A percentile compares a stretch with the other conserved stretches of the same genome.
Conservation (phyloP, 2,329 filamentous ascomycete species). For the Alternaria viburni region DNA sequence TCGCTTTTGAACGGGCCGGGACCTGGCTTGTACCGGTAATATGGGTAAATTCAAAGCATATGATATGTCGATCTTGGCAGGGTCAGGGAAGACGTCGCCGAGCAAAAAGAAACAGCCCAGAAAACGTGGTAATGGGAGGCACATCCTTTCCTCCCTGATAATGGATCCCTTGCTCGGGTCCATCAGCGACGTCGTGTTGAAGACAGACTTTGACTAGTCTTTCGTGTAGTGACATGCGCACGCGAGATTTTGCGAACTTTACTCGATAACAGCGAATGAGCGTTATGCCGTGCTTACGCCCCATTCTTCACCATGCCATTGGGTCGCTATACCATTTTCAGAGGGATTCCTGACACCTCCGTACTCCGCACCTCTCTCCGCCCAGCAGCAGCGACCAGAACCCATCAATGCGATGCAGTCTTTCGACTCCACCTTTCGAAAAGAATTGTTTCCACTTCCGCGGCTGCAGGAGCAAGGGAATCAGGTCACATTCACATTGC, state of each 20-base stretch:
- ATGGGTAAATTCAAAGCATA: constrained; percentile 14
- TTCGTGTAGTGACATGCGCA: background rate
- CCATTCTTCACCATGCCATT: background rate
- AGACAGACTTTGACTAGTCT: background rate
- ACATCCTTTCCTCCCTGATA: background rate
- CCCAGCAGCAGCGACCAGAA: background rate
- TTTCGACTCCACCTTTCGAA: background rate
- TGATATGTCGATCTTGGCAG: constrained; percentile 13
- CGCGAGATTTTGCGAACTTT: background rate
- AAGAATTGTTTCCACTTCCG: background rate
- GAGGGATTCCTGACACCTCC: background rate
- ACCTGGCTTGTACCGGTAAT: constrained; percentile 8
- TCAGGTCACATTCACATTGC: background rate
- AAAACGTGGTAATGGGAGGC: constrained; percentile 10
- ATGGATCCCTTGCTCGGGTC: background rate
- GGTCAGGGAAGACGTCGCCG: background rate
- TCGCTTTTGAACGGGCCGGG: constrained; percentile 3
- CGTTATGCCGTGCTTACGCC: constrained; percentile 10
- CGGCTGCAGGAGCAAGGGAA: background rate
- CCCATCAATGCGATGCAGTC: constrained; percentile 1
- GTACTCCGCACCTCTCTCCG: background rate
- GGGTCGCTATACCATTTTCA: background rate
- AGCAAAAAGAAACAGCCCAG: background rate
- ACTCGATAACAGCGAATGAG: background rate
- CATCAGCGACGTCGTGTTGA: constrained; percentile 6